Percentiles rank a stretch among this genome's conserved stretches.
phyloP scores from a whole-genome alignment of 2,329 filamentous ascomycete species.

The Colletotrichum gigasporum region DNA sequence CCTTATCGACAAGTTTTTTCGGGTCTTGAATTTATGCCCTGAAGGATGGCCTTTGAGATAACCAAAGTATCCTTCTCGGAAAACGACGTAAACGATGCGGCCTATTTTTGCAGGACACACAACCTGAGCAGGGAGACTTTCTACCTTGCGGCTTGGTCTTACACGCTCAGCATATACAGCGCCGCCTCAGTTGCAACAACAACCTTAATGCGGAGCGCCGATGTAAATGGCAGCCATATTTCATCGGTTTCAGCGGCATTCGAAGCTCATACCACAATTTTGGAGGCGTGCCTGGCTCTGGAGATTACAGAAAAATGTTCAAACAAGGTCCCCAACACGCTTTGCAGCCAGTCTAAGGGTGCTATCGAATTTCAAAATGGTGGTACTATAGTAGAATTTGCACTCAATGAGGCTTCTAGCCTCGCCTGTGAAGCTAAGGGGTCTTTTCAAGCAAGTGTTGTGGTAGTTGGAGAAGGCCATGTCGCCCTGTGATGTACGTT shows the following conservation, averaged over 20 bases:
- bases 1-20: too few species aligned
- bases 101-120: background rate
- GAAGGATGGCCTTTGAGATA: background rate
- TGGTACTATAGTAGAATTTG: background rate
- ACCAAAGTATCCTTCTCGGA: background rate
- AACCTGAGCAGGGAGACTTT: background rate
- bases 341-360: background rate
- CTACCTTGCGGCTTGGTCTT: background rate
- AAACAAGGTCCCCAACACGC: background rate
- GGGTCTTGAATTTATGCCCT: too few species aligned
- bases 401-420: background rate
- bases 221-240: background rate
- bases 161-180: background rate
- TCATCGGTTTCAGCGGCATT: background rate
- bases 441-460: background rate
- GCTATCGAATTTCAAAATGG: background rate
- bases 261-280: background rate
- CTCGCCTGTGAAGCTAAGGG: fast-evolving
- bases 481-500: background rate
- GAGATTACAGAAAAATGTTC: background rate
- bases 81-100: background rate
- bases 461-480: background rate
- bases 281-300: background rate
- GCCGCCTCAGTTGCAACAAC: background rate
- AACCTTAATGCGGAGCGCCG: background rate